These are phyloP conservation scores for Ophiostoma quercus DNA, from an alignment of 2,329 filamentous ascomycete genomes.

Conservation along the genomic window DNA sequence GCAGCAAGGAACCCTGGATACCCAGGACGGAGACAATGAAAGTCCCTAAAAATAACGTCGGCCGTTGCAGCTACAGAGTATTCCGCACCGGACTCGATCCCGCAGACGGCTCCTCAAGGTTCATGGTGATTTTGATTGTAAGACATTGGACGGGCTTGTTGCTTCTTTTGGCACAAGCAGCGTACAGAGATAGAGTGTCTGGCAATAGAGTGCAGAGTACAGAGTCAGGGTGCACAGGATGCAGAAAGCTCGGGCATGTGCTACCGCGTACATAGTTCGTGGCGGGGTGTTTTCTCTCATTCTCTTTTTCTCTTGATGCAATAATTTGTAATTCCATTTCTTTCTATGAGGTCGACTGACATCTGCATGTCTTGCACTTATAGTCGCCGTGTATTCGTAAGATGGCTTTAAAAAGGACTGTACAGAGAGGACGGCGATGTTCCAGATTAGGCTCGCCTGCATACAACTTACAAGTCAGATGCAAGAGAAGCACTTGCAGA, in stretches of 20 bases:
- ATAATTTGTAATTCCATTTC: no score
- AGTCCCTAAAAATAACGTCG: background rate
- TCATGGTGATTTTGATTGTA: background rate
- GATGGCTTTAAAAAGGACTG: background rate
- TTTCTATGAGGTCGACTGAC: background rate
- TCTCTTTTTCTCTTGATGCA: no score
- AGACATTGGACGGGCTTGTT: conserved; percentile 7
- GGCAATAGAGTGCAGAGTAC: no score
- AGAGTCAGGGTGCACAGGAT: background rate
- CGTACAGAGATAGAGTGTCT: background rate
- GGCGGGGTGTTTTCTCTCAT: background rate
- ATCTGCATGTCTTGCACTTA: background rate
- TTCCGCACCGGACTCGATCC: background rate
- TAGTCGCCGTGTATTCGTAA: background rate
- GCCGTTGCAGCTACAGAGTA: background rate
- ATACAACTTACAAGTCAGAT: background rate
- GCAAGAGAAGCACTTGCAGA: no score
- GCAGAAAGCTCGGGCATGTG: background rate
- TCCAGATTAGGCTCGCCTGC: background rate
- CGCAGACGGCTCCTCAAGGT: background rate
- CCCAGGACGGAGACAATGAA: background rate
- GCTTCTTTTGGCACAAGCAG: conserved; percentile 12
- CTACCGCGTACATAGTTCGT: background rate
- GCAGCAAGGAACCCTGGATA: background rate
- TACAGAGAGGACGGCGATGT: background rate